A percentile compares a stretch with the other conserved stretches of the same genome.
Conservation (phyloP, 441 rosid species). For the Arabidopsis lyrata region DNA sequence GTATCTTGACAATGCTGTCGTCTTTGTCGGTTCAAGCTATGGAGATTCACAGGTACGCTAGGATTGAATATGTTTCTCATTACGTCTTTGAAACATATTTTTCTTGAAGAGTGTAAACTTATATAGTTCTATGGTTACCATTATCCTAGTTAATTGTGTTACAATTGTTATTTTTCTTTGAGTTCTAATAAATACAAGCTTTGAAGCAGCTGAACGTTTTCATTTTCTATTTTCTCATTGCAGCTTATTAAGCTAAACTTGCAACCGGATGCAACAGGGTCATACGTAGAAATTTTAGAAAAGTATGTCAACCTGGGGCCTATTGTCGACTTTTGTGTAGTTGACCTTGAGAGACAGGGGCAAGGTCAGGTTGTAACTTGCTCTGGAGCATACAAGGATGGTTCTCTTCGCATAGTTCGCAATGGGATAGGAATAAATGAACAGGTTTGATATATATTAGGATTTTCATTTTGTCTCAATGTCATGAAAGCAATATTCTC, state of each 20-base stretch:
- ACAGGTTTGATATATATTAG: constrained; percentile 62
- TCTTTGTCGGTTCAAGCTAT: constrained; percentile 93
- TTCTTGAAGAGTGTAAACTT: constrained; percentile 20
- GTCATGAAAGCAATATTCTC: constrained; percentile 21
- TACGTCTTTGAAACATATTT: neutral
- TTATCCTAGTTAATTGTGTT: constrained; percentile 20
- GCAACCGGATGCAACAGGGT: constrained; percentile 90
- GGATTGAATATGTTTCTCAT: neutral
- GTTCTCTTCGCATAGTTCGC: constrained; percentile 96
- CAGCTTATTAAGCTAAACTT: constrained; percentile 90
- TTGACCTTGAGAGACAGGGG: constrained; percentile 99
- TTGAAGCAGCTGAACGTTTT: constrained; percentile 12
- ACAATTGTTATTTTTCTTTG: constrained; percentile 13
- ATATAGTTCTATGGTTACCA: constrained; percentile 12
- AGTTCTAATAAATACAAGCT: constrained; percentile 1
- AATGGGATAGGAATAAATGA: constrained; percentile 99
- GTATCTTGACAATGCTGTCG: constrained; percentile 93
- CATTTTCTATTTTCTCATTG: constrained; percentile 20
- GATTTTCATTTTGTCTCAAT: neutral
- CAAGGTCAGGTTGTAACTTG: constrained; percentile 99
- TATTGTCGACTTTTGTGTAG: constrained; percentile 95
- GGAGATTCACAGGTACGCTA: constrained; percentile 92
- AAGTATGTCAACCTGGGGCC: constrained; percentile 96
- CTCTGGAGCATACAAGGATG: constrained; percentile 98
- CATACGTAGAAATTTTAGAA: constrained; percentile 92